Base-by-base conservation (phyloP, 2,329 filamentous ascomycete species). In the Alternaria rosae region DNA sequence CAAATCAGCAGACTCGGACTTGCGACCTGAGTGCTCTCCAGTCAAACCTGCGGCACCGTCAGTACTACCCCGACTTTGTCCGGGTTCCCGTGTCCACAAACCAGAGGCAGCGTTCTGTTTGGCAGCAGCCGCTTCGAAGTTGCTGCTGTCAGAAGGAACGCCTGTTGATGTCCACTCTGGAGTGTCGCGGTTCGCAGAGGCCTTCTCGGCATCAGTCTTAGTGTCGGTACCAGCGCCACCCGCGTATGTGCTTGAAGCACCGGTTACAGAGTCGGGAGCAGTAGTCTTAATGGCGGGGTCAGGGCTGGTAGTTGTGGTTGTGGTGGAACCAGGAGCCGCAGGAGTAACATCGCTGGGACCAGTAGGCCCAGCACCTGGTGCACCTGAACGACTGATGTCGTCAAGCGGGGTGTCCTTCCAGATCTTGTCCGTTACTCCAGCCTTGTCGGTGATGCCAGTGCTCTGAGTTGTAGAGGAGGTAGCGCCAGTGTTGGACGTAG, bases 121-220 rank as follows among this genome's bases (percentile, higher is more conserved):
- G 72, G 91, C 91, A 68, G 91, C 83, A 6, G 89, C 89, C 38
- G 89, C 89, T 41, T 92, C 89, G 15, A 88, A 87, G 32, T 82
- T 89, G 1, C 82, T 84, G 21, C 83, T 85, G 77, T 85, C 58
- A 38, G 61, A 57, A 21, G 54, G 48, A 21, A 86, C 65, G 89
- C 82, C 61, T 85, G 86, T 69, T 86, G 72, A 74, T 88, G 85
- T 7, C 87, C 87, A 0, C 20, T 30, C 42, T 30, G 57, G 62
- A 45, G 52, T 65, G 85, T 87, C 62, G 78, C 81, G 47, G 59
- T 62, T 62, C 26, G 58, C 61, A 45, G 50, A 47, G 25, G 51
- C 69, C 66, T 58, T 69, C 65, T 58, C 74, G 62, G 60, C 69
- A 42, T 65, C 61, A n/a, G 56, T 65, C n/a, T 66, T 67, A 28